Evolutionary conservation across 441 rosid genomes (phyloP), one percentile per base, ranked within the genome.

Genomic region (Bruguiera hainesii): DNA sequence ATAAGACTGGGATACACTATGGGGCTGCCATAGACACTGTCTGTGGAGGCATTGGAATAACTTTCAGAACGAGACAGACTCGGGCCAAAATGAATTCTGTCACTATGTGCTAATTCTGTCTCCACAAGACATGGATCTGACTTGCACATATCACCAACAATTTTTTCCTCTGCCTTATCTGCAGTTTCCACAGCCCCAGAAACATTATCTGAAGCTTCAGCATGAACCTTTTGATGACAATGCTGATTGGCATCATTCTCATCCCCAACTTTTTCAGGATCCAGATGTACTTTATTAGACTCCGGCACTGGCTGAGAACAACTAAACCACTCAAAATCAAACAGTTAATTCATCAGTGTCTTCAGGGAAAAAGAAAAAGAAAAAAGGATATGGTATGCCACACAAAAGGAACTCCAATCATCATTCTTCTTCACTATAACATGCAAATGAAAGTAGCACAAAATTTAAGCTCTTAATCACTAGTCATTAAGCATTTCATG

Each of bases 31-130:
- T 56, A 39, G 67, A 72, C 56, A 52, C 77, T 72, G 35, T 67
- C 80, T 66, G 67, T 65, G 19, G 78, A 82, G 73, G 75, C 73
- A 65, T 82, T 81, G 61, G 61, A 71, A 64, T 73, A 80, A 46
- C 79, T 80, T 69, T 35, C 82, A 75, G 81, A 83, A 66, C 52
- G 76, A 16, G 90, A 84, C 49, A 78, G 53, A 60, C 75, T 68
- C 56, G 76, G 81, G 75, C 79, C 76, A 70, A 78, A 67, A 73
- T 67, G 72, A 76, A 76, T 74, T 60, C 5, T 72, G 49, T 78
- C 78, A 60, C 78, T 74, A 67, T 25, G 78, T 73, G 89, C 82
- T 63, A 77, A 50, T 77, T 79, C 84, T 52, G 74, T 67, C 66
- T 80, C 81, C 18, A 46, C 33, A 53, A 73, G 59, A 71, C 65